phyloP scores from a whole-genome alignment of 495 filamentous ascomycete genomes.

The Tuber magnatum region DNA sequence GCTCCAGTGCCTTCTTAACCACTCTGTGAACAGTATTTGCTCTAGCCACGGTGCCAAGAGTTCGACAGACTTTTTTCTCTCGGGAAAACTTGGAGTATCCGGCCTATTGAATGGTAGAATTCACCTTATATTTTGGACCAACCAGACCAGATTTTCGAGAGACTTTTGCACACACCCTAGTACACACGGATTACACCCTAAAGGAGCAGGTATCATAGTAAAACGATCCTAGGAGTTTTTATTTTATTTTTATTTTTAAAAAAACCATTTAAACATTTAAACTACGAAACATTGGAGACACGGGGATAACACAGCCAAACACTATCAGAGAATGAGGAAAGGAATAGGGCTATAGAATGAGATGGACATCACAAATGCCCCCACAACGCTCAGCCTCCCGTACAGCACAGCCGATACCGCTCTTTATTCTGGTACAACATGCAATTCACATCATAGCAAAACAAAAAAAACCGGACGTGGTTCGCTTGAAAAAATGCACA shows the following conservation, averaged over 20 bases:
- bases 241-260: background rate
- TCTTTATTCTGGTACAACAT: constrained; percentile 41
- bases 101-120: too few relatives aligned
- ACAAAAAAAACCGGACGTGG: constrained; percentile 21
- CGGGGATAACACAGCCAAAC: background rate
- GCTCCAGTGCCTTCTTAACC: too few relatives aligned
- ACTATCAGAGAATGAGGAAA: background rate
- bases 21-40: too few relatives aligned
- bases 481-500: constrained; percentile 22
- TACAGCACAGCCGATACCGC: constrained; percentile 18
- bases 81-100: too few relatives aligned
- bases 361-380: constrained; percentile 25
- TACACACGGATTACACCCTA: background rate
- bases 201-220: background rate
- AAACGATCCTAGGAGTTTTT: background rate
- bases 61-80: too few relatives aligned
- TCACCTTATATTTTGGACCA: too few relatives aligned
- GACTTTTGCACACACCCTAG: too few relatives aligned
- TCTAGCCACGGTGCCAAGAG: too few relatives aligned
- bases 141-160: too few relatives aligned
- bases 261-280: background rate
- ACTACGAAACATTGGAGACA: background rate
- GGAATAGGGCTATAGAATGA: background rate
- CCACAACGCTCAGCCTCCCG: background rate
- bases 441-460: constrained; percentile 29